Base-by-base conservation (phyloP, 2,329 filamentous ascomycete species). In the Coleophoma eucalyptorum region DNA sequence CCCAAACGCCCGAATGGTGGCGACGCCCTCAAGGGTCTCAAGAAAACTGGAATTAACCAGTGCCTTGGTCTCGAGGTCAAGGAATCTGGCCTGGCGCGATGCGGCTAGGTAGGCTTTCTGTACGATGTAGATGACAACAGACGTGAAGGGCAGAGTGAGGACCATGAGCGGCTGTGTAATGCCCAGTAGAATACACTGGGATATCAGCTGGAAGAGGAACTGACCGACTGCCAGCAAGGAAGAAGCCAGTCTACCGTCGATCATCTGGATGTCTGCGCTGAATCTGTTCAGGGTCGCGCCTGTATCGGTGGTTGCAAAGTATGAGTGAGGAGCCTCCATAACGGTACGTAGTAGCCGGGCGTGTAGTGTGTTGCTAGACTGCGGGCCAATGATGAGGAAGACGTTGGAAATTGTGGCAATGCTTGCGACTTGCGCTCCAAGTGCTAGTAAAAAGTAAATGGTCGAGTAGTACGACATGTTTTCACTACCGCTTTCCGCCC, bases 1-100 rank as follows among this genome's bases (percentile, higher is more conserved):
- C 1, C 75, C 73, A 53, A 81, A 83, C 1, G 80, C 77, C 10
- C 80, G 72, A 21, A 84, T 70, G 0, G 80, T 84, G 0, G 71
- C 67, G 0, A 83, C 59, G 1, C 80, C 81, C 26, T 72, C 72
- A 26, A 26, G 26, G 26, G 26, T 26, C 26, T 26, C 40, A 81
- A 71, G 2, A 75, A 78, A 55, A 83, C 80, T 19, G 75, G 69
- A 55, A 19, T 40, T 15, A 12, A n/a, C 13, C 13, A 8, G n/a
- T 7, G 19, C 7, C n/a, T 8, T 40, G 8, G 7, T 15, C 19
- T 40, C 8, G 15, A 15, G 15, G 8, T 10, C 19, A 13, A 15
- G 15, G 8, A 40, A n/a, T 12, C 13, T 3, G 19, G n/a, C n/a
- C 37, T 40, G n/a, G 19, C 37, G 37, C 19, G 37, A 40, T 8